Evolutionary conservation across 2,329 filamentous ascomycete genomes (phyloP).

Genomic region (Botrytis aclada): DNA sequence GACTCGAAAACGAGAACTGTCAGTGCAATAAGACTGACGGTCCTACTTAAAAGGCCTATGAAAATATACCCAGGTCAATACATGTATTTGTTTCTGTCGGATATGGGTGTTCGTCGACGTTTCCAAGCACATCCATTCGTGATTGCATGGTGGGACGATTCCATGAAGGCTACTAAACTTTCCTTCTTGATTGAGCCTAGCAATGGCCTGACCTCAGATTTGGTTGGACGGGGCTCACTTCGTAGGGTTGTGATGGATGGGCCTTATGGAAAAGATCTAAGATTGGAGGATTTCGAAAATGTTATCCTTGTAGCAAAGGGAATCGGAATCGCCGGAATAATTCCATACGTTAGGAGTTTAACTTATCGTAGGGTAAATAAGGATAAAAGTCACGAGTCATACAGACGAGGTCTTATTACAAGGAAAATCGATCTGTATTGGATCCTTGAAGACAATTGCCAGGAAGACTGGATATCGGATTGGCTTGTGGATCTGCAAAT

Average conservation of each 20-base stretch:
- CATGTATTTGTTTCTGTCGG: slow-evolving; percentile 11
- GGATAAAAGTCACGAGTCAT: not conserved
- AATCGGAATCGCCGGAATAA: slow-evolving; percentile 27
- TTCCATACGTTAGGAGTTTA: slow-evolving; percentile 21
- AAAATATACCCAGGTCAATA: slow-evolving; percentile 13
- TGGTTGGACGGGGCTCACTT: not conserved
- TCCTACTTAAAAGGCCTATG: not conserved
- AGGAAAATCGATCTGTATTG: slow-evolving; percentile 18
- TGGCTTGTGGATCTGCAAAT: not conserved
- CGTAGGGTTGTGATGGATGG: slow-evolving; percentile 21
- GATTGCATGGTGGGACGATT: slow-evolving; percentile 22
- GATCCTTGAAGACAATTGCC: slow-evolving; percentile 13
- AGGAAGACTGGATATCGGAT: slow-evolving; percentile 16
- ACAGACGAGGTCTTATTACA: not conserved
- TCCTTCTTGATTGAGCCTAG: slow-evolving; percentile 20
- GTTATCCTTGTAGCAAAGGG: slow-evolving; percentile 27
- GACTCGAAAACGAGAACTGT: not conserved
- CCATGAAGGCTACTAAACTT: slow-evolving; percentile 3
- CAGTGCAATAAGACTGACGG: not conserved
- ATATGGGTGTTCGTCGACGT: not conserved
- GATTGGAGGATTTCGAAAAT: slow-evolving; percentile 23
- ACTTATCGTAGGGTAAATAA: not conserved
- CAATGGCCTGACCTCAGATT: slow-evolving; percentile 1
- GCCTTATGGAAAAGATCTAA: slow-evolving; percentile 23
- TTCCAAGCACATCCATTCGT: slow-evolving; percentile 20